Conservation (phyloP, 2,329 filamentous ascomycete species). For the Aspergillus sp. region DNA sequence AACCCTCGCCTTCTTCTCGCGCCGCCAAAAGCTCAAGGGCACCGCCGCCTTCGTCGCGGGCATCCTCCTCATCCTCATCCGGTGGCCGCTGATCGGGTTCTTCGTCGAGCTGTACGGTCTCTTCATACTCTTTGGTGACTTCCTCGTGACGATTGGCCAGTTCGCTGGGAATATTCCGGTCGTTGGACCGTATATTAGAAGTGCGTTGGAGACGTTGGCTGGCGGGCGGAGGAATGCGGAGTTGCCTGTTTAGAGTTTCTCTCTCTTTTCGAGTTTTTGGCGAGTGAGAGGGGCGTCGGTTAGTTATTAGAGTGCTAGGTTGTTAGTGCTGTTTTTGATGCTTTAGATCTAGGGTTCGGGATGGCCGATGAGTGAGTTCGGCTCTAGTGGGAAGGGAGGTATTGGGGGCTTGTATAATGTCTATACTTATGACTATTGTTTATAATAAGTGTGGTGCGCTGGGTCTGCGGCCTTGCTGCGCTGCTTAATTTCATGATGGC, state of each 20-base stretch:
- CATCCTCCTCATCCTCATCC: constrained; percentile 80
- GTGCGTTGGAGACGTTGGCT: constrained; percentile 71
- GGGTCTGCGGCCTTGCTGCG: not conserved
- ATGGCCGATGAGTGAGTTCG: not conserved
- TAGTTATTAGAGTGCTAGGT: not conserved
- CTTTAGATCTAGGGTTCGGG: not conserved
- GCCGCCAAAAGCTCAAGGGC: constrained; percentile 88
- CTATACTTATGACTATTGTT: constrained; percentile 10
- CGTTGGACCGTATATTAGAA: constrained; percentile 82
- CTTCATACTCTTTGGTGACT: constrained; percentile 91
- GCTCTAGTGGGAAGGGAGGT: not conserved
- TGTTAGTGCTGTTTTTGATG: not conserved
- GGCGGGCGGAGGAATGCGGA: constrained; percentile 74
- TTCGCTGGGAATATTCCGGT: constrained; percentile 86
- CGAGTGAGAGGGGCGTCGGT: not conserved
- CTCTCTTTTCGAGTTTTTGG: too few relatives aligned
- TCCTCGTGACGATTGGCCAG: constrained; percentile 86
- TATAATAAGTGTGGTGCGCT: constrained; percentile 9
- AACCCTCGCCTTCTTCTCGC: constrained; percentile 91
- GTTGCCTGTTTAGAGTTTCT: constrained; percentile 49
- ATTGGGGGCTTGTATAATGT: constrained; percentile 4
- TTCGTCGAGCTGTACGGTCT: constrained; percentile 91
- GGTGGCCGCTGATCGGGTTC: constrained; percentile 93
- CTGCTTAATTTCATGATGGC: constrained; percentile 7
- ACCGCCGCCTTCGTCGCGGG: constrained; percentile 86